Evolutionary conservation across 2,329 filamentous ascomycete genomes (phyloP).

Genomic region (Furcasterigmium furcatum): DNA sequence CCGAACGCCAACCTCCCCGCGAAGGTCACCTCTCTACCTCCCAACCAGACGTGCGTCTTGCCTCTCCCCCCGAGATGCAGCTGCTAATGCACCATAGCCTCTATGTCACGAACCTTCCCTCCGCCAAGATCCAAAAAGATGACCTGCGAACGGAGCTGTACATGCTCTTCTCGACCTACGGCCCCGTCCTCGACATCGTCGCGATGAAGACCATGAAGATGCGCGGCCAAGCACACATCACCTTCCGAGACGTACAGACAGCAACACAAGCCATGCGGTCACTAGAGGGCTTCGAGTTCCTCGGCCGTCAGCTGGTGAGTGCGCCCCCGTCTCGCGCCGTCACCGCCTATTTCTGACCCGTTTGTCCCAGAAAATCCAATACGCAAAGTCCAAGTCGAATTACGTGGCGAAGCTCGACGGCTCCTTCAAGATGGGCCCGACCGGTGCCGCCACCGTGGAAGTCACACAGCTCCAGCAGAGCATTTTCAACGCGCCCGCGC

Average conservation of each 20-base stretch:
- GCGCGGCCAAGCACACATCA: slow-evolving; percentile 92
- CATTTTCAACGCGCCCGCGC: slow-evolving; percentile 69
- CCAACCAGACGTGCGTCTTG: slow-evolving; percentile 70
- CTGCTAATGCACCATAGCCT: slow-evolving; percentile 48
- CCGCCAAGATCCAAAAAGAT: slow-evolving; percentile 83
- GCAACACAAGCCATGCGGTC: slow-evolving; percentile 91
- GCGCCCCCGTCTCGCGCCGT: not conserved
- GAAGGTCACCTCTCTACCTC: slow-evolving; percentile 55
- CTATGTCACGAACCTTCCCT: slow-evolving; percentile 82
- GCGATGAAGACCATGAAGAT: slow-evolving; percentile 87
- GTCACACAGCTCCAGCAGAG: slow-evolving; percentile 75
- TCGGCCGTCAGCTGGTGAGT: slow-evolving; percentile 80
- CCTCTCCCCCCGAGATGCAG: not conserved
- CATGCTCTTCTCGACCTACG: slow-evolving; percentile 91
- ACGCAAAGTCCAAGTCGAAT: slow-evolving; percentile 86
- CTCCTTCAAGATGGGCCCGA: slow-evolving; percentile 70
- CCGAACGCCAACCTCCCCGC: slow-evolving; percentile 39
- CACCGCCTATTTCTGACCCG: not conserved
- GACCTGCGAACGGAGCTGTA: slow-evolving; percentile 87
- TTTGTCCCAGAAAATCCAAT: slow-evolving; percentile 72
- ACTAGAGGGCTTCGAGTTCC: slow-evolving; percentile 80
- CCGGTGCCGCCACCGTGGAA: slow-evolving; percentile 51
- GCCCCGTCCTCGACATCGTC: slow-evolving; percentile 86
- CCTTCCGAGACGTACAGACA: slow-evolving; percentile 85
- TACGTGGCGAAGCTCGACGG: slow-evolving; percentile 89